Evolutionary conservation across 495 filamentous ascomycete species (phyloP), one percentile per base, ranked within the genome.

Genomic region (Peziza echinospora): DNA sequence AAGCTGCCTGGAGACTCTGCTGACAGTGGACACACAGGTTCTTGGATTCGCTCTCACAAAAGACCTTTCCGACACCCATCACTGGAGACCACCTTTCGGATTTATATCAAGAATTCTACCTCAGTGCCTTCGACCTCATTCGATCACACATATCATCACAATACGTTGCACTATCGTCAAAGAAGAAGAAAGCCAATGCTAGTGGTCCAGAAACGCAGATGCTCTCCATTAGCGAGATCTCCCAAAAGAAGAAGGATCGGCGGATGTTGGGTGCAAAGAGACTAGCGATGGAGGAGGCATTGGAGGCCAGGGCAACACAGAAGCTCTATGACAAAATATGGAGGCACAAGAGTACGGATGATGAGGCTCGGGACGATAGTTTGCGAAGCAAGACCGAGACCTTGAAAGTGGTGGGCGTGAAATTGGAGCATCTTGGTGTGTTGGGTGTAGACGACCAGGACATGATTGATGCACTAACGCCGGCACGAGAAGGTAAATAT

Each of bases 31-130:
- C 21, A 11, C 11, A 21, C 10, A 89, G 84, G 47, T 99, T 99
- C 62, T 78, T 94, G 55, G 83, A 92, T 50, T 91, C 84, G 5
- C 64, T 99, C 23, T 80, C 75, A 44, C 85, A 83, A 48, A 92
- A 82, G 66, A 76, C 92, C 21, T 81, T 92, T 62, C 73, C 80
- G 13, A 76, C 75, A 10, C 89, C 91, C 8, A 76, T 86, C 1
- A 78, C 78, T 37, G 79, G 87, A 53, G 82, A 92, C 19, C 80
- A 73, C 51, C 75, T 96, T 21, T 79, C 86, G 5, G 67, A 67
- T n/a, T 65, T 91, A 19, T 96, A 93, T 60, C 91, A 99, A 63
- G 83, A 91, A 26, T 99, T 96, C 57, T 99, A 99, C 60, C 65
- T 68, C 25, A 76, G 76, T 40, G 83, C 91, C 11, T 77, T 84